Evolutionary conservation across 345 rosid genomes (phyloP).

Genomic region (Citrus australasica): DNA sequence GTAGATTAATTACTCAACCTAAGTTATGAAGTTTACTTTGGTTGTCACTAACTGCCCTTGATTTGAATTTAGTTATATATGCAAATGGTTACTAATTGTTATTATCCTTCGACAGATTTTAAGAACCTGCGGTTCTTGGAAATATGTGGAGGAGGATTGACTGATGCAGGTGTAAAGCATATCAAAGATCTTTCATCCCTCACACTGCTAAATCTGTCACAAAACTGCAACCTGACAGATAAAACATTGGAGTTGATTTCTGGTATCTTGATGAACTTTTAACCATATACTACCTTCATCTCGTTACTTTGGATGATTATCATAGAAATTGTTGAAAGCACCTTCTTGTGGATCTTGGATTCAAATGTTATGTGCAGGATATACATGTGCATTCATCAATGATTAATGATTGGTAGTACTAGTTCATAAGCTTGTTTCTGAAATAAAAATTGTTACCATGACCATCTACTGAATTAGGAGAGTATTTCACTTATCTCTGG

Average conservation of each 20-base stretch:
- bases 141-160: too few relatives aligned
- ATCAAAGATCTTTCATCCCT: too few relatives aligned
- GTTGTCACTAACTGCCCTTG: too few relatives aligned
- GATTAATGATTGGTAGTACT: not conserved
- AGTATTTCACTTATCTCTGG: not conserved
- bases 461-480: not conserved
- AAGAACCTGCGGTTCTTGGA: too few relatives aligned
- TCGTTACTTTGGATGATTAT: not conserved
- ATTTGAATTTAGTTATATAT: too few relatives aligned
- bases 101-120: too few relatives aligned
- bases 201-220: constrained; percentile 65
- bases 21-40: too few relatives aligned
- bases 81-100: too few relatives aligned
- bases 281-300: not conserved
- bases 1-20: too few relatives aligned
- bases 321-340: not conserved
- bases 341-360: not conserved
- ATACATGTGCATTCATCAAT: not conserved
- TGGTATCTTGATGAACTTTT: constrained; percentile 36
- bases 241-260: constrained; percentile 75
- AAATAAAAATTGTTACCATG: not conserved
- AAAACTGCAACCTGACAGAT: constrained; percentile 81
- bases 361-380: not conserved
- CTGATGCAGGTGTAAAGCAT: too few relatives aligned
- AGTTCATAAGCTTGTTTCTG: not conserved